Evolutionary conservation across 139 green algal genomes (phyloP).

Genomic region (Volvox africanus): DNA sequence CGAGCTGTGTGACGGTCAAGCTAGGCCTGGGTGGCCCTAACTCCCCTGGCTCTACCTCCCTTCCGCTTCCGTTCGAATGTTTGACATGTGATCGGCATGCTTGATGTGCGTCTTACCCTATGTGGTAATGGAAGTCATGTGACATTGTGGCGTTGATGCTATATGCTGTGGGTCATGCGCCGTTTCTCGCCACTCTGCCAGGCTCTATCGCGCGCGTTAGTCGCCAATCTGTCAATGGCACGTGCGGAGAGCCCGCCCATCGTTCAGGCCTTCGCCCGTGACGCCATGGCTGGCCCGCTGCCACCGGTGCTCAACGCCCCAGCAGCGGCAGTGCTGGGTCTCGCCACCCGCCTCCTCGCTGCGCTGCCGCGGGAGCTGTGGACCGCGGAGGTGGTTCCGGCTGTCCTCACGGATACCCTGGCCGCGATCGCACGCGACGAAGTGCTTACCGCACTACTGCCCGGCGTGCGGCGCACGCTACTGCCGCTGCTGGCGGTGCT

Average conservation of each 20-base stretch:
- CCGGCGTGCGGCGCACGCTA: constrained; percentile 8
- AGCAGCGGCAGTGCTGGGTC: constrained; percentile 21
- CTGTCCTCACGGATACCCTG: constrained; percentile 44
- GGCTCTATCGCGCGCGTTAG: constrained; percentile 30
- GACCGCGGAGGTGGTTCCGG: constrained; percentile 42
- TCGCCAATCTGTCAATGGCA: constrained; percentile 48
- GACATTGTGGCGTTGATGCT: too few relatives aligned
- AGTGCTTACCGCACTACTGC: constrained; percentile 39
- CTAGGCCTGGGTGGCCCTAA: too few relatives aligned
- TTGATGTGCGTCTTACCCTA: too few relatives aligned
- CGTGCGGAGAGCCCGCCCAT: constrained; percentile 46
- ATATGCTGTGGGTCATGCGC: background rate
- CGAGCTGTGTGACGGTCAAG: too few relatives aligned
- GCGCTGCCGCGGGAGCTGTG: constrained; percentile 46
- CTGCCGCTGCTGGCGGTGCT: constrained; percentile 45
- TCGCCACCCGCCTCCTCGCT: constrained; percentile 36
- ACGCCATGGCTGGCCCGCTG: background rate
- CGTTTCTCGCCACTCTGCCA: background rate
- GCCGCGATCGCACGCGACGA: constrained; percentile 54
- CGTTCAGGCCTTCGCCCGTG: constrained; percentile 23
- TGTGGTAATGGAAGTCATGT: too few relatives aligned
- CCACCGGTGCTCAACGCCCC: constrained; percentile 52
- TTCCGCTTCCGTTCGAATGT: background rate
- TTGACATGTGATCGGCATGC: too few relatives aligned
- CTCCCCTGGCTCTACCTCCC: background rate